phyloP scores from a whole-genome alignment of 1,139 yeast genomes.

The Hansenula anomala region DNA sequence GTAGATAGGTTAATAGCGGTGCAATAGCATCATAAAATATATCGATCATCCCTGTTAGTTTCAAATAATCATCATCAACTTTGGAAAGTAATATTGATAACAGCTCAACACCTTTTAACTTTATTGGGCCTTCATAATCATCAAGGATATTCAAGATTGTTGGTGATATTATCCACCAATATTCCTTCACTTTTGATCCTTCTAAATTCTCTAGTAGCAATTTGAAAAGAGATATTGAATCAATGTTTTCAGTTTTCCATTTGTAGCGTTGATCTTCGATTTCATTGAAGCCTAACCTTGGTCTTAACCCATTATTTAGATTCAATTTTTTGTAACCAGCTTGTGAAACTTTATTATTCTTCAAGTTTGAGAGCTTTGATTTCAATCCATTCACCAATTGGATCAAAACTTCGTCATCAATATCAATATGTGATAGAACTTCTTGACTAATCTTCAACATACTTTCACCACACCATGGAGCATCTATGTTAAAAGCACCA shows the following conservation, averaged over 20 bases:
- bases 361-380: constrained; percentile 4
- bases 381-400: constrained; percentile 3
- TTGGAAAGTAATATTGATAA: constrained; percentile 23
- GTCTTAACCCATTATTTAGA: constrained; percentile 7
- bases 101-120: constrained; percentile 39
- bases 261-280: constrained; percentile 10
- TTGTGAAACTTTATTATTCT: constrained; percentile 7
- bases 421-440: not conserved
- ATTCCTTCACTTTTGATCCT: constrained; percentile 14
- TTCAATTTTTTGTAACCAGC: constrained; percentile 16
- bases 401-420: not conserved
- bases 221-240: constrained; percentile 26
- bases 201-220: constrained; percentile 24
- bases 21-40: constrained; percentile 38
- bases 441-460: not conserved
- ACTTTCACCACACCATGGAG: constrained; percentile 17
- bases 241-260: constrained; percentile 30
- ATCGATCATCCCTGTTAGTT: constrained; percentile 36
- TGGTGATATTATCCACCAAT: constrained; percentile 46
- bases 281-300: constrained; percentile 11
- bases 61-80: constrained; percentile 23
- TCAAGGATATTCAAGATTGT: constrained; percentile 46
- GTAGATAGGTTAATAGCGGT: constrained; percentile 40
- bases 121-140: constrained; percentile 41
- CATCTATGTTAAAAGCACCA: constrained; percentile 3